Conservation (phyloP, 164 flowering plant genomes). For the Santalum album region DNA sequence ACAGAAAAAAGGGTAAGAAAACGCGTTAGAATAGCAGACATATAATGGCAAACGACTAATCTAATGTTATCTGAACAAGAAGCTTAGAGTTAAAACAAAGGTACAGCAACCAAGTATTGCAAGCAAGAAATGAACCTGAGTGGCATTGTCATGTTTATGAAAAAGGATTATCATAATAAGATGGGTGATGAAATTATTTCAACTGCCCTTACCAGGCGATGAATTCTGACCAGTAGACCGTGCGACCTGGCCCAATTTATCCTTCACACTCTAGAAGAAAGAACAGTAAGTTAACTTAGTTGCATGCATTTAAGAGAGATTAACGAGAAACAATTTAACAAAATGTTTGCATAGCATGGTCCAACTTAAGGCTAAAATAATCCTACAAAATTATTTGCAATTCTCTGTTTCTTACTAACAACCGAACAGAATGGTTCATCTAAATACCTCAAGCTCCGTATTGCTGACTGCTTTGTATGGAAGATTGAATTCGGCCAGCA, state of each 20-base stretch:
- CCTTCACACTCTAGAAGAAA: conserved; percentile 50
- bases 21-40: too few species aligned
- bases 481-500: conserved; percentile 59
- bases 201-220: conserved; percentile 30
- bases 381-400: neutral
- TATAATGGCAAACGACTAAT: too few species aligned
- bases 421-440: neutral
- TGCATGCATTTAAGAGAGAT: neutral
- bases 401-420: too few species aligned
- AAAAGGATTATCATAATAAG: too few species aligned
- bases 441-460: conserved; percentile 65
- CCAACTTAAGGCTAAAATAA: neutral
- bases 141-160: too few species aligned
- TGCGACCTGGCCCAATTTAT: conserved; percentile 62
- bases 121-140: too few species aligned
- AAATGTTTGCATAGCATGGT: neutral
- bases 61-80: too few species aligned
- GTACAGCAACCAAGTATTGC: too few species aligned
- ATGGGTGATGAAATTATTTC: neutral
- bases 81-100: too few species aligned
- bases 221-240: conserved; percentile 47
- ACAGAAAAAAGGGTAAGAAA: too few species aligned
- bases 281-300: neutral
- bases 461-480: conserved; percentile 55
- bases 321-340: neutral